Evolutionary conservation across 768 basidiomycete genomes (phyloP).

Genomic region (Cubamyces sp.): DNA sequence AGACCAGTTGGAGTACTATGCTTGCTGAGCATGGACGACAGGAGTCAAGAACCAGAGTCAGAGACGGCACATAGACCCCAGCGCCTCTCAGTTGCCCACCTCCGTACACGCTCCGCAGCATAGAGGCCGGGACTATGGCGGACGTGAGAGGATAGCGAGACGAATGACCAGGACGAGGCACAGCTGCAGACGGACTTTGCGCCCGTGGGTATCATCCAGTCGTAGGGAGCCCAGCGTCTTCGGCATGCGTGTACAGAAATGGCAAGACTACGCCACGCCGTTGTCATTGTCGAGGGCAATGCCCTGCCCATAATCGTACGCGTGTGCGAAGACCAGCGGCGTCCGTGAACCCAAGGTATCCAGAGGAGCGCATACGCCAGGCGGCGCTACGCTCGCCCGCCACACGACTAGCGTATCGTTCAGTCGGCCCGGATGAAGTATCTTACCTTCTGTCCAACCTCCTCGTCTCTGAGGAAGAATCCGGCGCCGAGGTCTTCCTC

Average conservation of each 20-base stretch:
- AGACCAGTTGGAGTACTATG: not conserved
- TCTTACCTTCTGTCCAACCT: conserved; percentile 85
- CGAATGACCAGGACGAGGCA: conserved; percentile 3
- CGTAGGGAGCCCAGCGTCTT: not conserved
- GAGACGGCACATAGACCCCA: not conserved
- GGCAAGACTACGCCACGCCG: conserved; percentile 12
- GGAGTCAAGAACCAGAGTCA: not conserved
- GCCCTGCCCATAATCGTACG: not conserved
- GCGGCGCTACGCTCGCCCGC: not conserved
- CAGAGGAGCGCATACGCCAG: not conserved
- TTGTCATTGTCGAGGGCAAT: not conserved
- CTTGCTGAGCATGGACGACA: conserved; percentile 31
- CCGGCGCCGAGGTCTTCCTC: conserved; percentile 90
- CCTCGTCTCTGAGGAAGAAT: conserved; percentile 93
- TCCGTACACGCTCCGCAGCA: conserved; percentile 22
- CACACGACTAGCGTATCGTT: not conserved
- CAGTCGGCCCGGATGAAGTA: not conserved
- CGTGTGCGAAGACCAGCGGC: conserved; percentile 3
- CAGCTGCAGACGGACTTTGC: conserved; percentile 13
- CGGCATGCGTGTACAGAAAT: conserved; percentile 14
- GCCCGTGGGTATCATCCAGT: conserved; percentile 15
- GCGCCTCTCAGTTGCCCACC: not conserved
- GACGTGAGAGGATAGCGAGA: conserved; percentile 18
- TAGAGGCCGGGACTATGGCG: not conserved
- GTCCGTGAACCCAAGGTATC: not conserved